Base-by-base conservation (phyloP, 805 yeast genomes). In the Wickerhamomyces hampshirensis region DNA sequence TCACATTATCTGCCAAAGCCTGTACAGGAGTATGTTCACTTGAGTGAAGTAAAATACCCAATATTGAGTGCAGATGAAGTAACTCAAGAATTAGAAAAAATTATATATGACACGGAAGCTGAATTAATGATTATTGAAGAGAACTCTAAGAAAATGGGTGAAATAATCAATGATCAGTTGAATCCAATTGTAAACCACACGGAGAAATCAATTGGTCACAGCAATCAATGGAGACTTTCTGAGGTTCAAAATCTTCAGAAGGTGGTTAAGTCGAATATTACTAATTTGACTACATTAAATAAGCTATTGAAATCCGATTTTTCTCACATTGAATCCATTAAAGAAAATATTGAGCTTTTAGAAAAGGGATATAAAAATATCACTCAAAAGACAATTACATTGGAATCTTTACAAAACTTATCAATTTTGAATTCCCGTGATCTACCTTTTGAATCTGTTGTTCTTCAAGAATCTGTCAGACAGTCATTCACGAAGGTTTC, bases 211-310 rank as follows among this genome's bases (percentile, higher is more conserved):
- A 24, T 63, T 1, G 45, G 49, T 12, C 43, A 51, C 32, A 39
- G 54, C 12, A 54, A 59, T 28, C 58, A 63, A 8, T 66, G 72
- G 72, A 61, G 68, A 47, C 37, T 66, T 15, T 35, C 54, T 11
- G 69, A 65, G 35, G 45, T 50, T 6, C 13, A 21, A 0, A 34
- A 33, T 5, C 28, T 61, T 6, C 21, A 19, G 5, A 31, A 31
- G 1, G 37, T 51, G 8, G 13, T 50, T 9, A 9, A 34, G 3
- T 18, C 19, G 2, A 30, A 34, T 13, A 2, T 28, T 11, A 30
- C 33, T 6, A 26, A 24, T 6, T 19, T 27, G 5, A 3, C 27
- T 2, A 5, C 12, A 7, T n/a, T 13, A 26, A 2, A 31, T 37
- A 5, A 11, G 37, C 6, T 6, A 32, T 5, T 19, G 8, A 2